Conservation (phyloP, 768 basidiomycete species). For the Botryobasidium botryosum region DNA sequence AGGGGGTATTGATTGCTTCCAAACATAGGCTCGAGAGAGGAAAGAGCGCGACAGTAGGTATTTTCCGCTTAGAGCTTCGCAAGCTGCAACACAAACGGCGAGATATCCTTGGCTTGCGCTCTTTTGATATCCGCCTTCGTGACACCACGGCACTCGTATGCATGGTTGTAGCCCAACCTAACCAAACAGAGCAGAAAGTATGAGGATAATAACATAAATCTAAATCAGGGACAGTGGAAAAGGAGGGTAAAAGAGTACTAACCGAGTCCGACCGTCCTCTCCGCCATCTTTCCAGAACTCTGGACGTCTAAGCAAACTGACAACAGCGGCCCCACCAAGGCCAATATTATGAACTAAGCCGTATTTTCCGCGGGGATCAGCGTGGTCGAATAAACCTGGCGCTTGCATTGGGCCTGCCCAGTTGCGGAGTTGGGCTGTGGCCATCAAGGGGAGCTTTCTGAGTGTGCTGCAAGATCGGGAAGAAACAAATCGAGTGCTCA, state of each 20-base stretch:
- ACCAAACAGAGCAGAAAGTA: not conserved
- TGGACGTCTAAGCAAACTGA: constrained; percentile 57
- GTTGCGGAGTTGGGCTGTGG: constrained; percentile 19
- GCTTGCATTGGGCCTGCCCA: constrained; percentile 81
- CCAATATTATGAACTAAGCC: constrained; percentile 75
- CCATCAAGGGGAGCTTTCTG: no score
- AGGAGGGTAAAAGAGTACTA: constrained; percentile 7
- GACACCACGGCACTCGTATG: constrained; percentile 42
- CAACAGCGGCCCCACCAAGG: constrained; percentile 63
- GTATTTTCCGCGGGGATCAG: constrained; percentile 56
- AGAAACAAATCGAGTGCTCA: no score
- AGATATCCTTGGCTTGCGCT: constrained; percentile 52
- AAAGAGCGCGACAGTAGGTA: no score
- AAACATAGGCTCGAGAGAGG: no score
- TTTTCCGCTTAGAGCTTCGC: constrained; percentile 25
- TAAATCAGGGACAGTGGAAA: not conserved
- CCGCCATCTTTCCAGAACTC: constrained; percentile 59
- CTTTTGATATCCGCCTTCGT: constrained; percentile 51
- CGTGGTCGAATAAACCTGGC: constrained; percentile 41
- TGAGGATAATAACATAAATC: not conserved
- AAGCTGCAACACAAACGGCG: constrained; percentile 25
- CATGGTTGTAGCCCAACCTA: constrained; percentile 73
- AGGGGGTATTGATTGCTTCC: no score
- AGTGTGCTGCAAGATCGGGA: no score
- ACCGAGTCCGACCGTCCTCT: constrained; percentile 50